Percentiles rank a stretch among this genome's conserved stretches.
Conservation (phyloP, 768 basidiomycete species). For the Suillus luteus region DNA sequence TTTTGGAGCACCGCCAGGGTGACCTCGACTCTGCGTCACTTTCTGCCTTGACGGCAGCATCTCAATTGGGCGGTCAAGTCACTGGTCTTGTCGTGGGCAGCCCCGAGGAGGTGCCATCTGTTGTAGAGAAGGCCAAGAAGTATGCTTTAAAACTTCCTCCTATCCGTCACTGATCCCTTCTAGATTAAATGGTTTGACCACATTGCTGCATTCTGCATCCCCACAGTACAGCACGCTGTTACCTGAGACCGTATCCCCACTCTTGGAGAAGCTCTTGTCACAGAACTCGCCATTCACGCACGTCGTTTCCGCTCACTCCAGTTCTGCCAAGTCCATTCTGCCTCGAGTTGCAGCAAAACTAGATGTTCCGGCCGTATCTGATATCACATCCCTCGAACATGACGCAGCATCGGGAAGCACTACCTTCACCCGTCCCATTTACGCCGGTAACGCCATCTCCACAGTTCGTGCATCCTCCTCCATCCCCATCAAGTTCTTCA, state of each 20-base stretch:
- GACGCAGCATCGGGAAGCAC: conserved; percentile 70
- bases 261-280: conserved; percentile 76
- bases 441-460: conserved; percentile 96
- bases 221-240: conserved; percentile 57
- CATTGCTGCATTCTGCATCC: conserved; percentile 70
- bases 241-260: conserved; percentile 61
- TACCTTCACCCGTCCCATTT: conserved; percentile 91
- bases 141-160: conserved; percentile 32
- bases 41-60: conserved; percentile 90
- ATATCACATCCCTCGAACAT: conserved; percentile 62
- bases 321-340: conserved; percentile 88
- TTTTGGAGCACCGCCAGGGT: conserved; percentile 81
- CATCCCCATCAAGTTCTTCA: conserved; percentile 89
- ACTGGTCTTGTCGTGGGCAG: conserved; percentile 71
- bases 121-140: conserved; percentile 83
- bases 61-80: conserved; percentile 70
- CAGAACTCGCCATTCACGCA: conserved; percentile 76
- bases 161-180: conserved; percentile 5
- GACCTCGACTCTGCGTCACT: conserved; percentile 80
- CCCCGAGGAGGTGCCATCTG: conserved; percentile 61
- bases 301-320: conserved; percentile 89
- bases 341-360: conserved; percentile 90
- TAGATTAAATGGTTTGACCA: conserved; percentile 69
- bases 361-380: conserved; percentile 90
- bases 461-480: conserved; percentile 81